Evolutionary conservation across 2,329 filamentous ascomycete genomes (phyloP).

Genomic region (Chalaropsis ovoidea): DNA sequence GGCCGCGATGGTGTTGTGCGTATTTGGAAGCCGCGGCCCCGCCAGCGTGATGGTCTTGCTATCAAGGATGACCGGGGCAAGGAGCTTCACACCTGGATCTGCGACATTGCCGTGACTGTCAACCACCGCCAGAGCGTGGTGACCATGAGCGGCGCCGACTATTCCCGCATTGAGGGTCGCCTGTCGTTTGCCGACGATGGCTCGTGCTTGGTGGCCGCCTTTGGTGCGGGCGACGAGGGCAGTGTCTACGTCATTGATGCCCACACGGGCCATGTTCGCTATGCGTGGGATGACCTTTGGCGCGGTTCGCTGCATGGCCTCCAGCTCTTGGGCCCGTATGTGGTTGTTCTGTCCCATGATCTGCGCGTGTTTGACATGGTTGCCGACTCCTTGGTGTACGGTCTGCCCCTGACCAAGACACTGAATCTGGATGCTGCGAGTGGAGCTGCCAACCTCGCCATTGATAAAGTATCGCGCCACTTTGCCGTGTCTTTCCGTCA

Average conservation of each 20-base stretch:
- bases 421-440: conserved; percentile 35
- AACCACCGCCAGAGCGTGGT: conserved; percentile 35
- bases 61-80: conserved; percentile 48
- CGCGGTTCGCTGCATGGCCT: conserved; percentile 56
- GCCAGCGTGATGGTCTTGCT: conserved; percentile 57
- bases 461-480: conserved; percentile 54
- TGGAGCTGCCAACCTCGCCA: conserved; percentile 56
- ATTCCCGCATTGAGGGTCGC: conserved; percentile 45
- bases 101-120: conserved; percentile 48
- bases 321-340: conserved; percentile 58
- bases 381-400: conserved; percentile 60
- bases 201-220: conserved; percentile 65
- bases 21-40: conserved; percentile 67
- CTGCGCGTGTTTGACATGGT: conserved; percentile 79
- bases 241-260: conserved; percentile 69
- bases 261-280: conserved; percentile 53
- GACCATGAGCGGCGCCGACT: conserved; percentile 30
- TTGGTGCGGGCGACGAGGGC: conserved; percentile 45
- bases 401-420: conserved; percentile 41
- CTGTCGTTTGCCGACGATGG: conserved; percentile 76
- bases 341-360: conserved; percentile 64
- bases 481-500: conserved; percentile 53
- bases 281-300: conserved; percentile 58
- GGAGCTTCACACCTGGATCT: conserved; percentile 65
- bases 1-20: conserved; percentile 70